Conservation (phyloP, 1,284 basidiomycete genomes). For the Ceratobasidium sp. region DNA sequence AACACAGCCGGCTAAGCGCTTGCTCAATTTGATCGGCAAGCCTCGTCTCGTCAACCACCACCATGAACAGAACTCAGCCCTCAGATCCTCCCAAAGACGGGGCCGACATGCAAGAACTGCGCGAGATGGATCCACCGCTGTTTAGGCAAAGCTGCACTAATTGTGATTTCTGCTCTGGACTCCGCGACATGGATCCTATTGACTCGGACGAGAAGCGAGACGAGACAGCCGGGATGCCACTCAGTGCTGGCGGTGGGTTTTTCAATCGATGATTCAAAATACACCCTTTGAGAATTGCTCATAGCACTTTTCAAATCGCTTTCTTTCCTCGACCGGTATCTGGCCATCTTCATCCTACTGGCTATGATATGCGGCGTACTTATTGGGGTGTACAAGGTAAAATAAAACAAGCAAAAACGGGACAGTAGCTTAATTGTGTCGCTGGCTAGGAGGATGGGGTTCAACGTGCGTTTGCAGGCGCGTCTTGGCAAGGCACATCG, state of each 20-base stretch:
- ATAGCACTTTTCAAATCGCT: conserved; percentile 49
- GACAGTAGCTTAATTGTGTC: conserved; percentile 53
- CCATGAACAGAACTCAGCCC: background rate
- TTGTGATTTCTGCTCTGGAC: conserved; percentile 42
- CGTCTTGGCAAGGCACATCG: conserved; percentile 50
- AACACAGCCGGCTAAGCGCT: too few species aligned
- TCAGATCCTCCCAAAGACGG: background rate
- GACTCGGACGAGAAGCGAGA: background rate
- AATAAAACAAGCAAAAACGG: background rate
- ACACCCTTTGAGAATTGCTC: background rate
- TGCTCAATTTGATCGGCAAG: too few species aligned
- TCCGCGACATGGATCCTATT: conserved; percentile 37
- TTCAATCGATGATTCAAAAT: background rate
- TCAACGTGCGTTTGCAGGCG: conserved; percentile 44
- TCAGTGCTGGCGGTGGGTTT: conserved; percentile 32
- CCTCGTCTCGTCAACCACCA: background rate
- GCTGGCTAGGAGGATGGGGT: conserved; percentile 63
- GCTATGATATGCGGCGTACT: conserved; percentile 83
- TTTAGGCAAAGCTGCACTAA: conserved; percentile 39
- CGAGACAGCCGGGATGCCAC: background rate
- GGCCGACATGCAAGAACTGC: conserved; percentile 17
- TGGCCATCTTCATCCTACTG: conserved; percentile 75
- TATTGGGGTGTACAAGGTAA: conserved; percentile 64
- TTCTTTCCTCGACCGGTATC: conserved; percentile 67
- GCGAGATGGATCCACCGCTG: conserved; percentile 38